These are phyloP conservation scores for Nakataea oryzae DNA, from an alignment of 2,329 filamentous ascomycete genomes.

Conservation along the genomic window DNA sequence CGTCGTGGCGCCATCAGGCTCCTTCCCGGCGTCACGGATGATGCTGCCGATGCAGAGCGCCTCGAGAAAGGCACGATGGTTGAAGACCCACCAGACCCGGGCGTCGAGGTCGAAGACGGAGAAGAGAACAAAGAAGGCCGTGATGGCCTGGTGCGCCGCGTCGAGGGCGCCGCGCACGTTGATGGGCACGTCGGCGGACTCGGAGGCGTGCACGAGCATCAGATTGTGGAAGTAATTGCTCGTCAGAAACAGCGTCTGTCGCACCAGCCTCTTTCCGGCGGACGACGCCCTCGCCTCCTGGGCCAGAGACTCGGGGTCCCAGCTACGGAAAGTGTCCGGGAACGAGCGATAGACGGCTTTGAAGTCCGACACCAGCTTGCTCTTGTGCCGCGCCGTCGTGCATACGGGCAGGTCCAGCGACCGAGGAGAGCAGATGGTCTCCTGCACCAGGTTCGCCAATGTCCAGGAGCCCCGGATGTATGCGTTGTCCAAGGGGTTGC, in stretches of 20 bases:
- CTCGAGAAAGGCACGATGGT: conserved; percentile 71
- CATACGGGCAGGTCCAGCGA: conserved; percentile 66
- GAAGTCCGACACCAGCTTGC: conserved; percentile 59
- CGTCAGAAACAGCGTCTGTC: conserved; percentile 69
- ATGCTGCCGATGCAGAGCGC: conserved; percentile 57
- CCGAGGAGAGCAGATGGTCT: conserved; percentile 63
- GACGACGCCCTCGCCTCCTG: conserved; percentile 35
- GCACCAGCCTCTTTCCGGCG: conserved; percentile 46
- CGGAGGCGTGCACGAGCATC: conserved; percentile 67
- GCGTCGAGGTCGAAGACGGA: conserved; percentile 59
- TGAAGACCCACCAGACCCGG: conserved; percentile 77
- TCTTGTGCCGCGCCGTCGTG: conserved; percentile 56
- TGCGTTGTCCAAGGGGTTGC: conserved; percentile 54
- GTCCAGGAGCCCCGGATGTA: conserved; percentile 73
- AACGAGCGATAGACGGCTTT: conserved; percentile 63
- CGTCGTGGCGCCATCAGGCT: conserved; percentile 33
- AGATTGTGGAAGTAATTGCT: conserved; percentile 77
- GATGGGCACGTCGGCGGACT: conserved; percentile 51
- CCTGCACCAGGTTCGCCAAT: conserved; percentile 67
- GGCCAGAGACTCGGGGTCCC: conserved; percentile 50
- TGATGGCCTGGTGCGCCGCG: conserved; percentile 65
- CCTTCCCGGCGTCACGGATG: conserved; percentile 37
- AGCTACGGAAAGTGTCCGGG: conserved; percentile 58
- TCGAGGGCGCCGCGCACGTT: conserved; percentile 63
- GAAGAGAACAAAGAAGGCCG: conserved; percentile 65